Percentiles rank a stretch among this genome's conserved stretches.
These are phyloP conservation scores for Aspergillus cejpii DNA, from an alignment of 2,329 filamentous ascomycete species.

Conservation along the genomic window DNA sequence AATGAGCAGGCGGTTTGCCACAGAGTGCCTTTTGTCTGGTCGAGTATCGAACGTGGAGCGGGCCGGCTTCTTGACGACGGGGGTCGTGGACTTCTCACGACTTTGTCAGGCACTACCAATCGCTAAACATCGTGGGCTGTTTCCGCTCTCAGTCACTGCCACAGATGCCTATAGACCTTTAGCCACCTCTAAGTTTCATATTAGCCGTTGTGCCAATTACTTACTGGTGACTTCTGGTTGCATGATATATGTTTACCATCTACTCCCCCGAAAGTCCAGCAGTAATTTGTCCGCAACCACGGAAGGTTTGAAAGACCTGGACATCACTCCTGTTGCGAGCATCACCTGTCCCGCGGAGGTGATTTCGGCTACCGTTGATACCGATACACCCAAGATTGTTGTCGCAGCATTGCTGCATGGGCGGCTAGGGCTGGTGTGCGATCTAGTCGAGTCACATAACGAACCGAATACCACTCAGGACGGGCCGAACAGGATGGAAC, in stretches of 20 bases:
- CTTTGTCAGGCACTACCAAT: conserved; percentile 16
- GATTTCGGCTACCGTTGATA: conserved; percentile 57
- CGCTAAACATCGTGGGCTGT: conserved; percentile 7
- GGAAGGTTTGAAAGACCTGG: conserved; percentile 24
- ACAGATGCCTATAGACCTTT: conserved; percentile 7
- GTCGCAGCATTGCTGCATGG: conserved; percentile 56
- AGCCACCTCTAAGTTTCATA: conserved; percentile 41
- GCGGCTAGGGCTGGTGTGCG: conserved; percentile 55
- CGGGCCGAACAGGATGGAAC: conserved; percentile 19
- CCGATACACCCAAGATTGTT: conserved; percentile 49
- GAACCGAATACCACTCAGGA: background rate
- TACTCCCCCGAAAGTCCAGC: conserved; percentile 26
- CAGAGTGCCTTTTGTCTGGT: conserved; percentile 45
- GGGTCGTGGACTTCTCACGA: conserved; percentile 25
- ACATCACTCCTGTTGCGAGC: conserved; percentile 44
- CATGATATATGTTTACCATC: conserved; percentile 52
- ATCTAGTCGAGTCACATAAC: conserved; percentile 36
- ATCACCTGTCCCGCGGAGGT: conserved; percentile 54
- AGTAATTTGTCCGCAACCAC: conserved; percentile 15
- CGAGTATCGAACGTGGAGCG: conserved; percentile 26
- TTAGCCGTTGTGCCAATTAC: conserved; percentile 54
- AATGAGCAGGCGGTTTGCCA: conserved; percentile 45
- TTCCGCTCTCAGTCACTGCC: conserved; percentile 16
- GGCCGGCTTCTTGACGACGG: conserved; percentile 35
- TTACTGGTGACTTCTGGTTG: conserved; percentile 50